phyloP scores from a whole-genome alignment of 1,139 yeast genomes.

The Taphrina betulina region DNA sequence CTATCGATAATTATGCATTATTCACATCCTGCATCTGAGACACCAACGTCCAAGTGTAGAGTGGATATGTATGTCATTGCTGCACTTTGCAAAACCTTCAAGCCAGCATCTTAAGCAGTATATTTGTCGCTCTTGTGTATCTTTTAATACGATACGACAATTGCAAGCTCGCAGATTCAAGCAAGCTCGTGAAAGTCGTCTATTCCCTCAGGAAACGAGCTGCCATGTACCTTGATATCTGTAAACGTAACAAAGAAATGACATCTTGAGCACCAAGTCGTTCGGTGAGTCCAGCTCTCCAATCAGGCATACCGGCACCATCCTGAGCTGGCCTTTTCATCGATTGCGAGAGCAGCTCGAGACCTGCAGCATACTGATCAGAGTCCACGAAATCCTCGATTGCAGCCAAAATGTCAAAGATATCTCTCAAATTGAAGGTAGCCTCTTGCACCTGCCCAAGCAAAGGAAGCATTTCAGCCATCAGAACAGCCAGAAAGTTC shows the following conservation, averaged over 20 bases:
- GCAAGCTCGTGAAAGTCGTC: no score
- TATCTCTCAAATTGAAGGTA: slow-evolving; percentile 3
- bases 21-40: no score
- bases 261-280: slow-evolving; percentile 10
- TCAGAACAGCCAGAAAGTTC: slow-evolving; percentile 10
- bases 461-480: slow-evolving; percentile 28
- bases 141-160: no score
- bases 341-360: no score
- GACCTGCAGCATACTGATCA: neutral
- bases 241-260: slow-evolving; percentile 15
- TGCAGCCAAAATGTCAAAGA: slow-evolving; percentile 24
- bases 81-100: no score
- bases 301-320: neutral
- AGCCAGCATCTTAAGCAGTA: no score
- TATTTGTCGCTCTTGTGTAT: no score
- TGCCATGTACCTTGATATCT: slow-evolving; percentile 5
- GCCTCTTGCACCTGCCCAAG: neutral
- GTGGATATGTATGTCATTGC: no score
- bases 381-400: slow-evolving; percentile 24
- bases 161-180: no score
- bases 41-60: no score
- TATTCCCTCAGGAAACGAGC: no score
- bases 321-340: neutral
- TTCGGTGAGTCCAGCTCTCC: slow-evolving; percentile 3
- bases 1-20: no score